Conservation (phyloP, 805 yeast genomes). For the Brettanomyces custersianus region DNA sequence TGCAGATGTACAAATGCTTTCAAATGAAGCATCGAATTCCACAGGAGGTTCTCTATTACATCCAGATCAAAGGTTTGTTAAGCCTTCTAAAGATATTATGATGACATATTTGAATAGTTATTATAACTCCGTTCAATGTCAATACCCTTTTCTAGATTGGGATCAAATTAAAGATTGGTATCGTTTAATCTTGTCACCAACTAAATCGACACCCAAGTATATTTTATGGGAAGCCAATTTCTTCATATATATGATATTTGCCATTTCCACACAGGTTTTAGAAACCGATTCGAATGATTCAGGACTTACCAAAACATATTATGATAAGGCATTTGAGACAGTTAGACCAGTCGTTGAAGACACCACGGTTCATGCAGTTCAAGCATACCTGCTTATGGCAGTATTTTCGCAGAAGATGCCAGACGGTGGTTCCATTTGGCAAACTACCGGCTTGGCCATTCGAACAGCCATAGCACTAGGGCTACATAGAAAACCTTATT, state of each 20-base stretch:
- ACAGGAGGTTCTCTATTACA: neutral
- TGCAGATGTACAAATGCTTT: too few relatives aligned
- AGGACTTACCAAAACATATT: slow-evolving; percentile 20
- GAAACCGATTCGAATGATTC: slow-evolving; percentile 6
- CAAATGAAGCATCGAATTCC: too few relatives aligned
- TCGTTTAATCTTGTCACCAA: slow-evolving; percentile 12
- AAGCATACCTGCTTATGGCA: slow-evolving; percentile 23
- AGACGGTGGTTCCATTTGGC: slow-evolving; percentile 26
- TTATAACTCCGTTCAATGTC: slow-evolving; percentile 23
- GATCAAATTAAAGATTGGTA: slow-evolving; percentile 12
- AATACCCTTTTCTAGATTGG: slow-evolving; percentile 29
- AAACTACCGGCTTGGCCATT: slow-evolving; percentile 23
- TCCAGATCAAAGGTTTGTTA: too few relatives aligned
- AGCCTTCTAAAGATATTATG: slow-evolving; percentile 5
- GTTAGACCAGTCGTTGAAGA: slow-evolving; percentile 15
- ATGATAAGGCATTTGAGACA: slow-evolving; percentile 23
- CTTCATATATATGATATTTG: slow-evolving; percentile 25
- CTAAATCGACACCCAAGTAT: neutral
- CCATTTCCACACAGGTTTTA: slow-evolving; percentile 21
- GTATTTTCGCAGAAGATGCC: slow-evolving; percentile 28
- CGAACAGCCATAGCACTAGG: slow-evolving; percentile 25
- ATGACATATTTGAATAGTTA: slow-evolving; percentile 15
- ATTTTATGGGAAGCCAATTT: slow-evolving; percentile 8
- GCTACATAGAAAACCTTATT: slow-evolving; percentile 22
- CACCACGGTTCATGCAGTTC: slow-evolving; percentile 21